Evolutionary conservation across 2,329 filamentous ascomycete species (phyloP).

Genomic region (Xylariaceae sp.): DNA sequence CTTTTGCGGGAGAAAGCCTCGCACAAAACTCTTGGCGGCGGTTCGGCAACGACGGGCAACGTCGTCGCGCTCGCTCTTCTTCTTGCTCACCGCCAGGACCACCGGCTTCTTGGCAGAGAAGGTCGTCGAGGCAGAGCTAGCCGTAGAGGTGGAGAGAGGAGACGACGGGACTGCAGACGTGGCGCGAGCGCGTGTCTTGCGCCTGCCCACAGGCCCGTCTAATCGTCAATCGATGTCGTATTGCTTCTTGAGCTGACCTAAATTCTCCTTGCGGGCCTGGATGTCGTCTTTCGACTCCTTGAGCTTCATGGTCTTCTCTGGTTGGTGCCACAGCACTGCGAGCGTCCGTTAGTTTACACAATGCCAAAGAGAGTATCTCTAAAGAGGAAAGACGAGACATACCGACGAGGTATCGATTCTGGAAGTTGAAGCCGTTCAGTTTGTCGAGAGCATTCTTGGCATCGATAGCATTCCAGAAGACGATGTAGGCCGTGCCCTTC

Average conservation of each 20-base stretch:
- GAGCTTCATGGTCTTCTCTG: constrained; percentile 71
- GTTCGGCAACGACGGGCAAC: constrained; percentile 31
- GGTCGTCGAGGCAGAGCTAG: constrained; percentile 25
- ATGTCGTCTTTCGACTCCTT: constrained; percentile 95
- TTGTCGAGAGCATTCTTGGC: constrained; percentile 99
- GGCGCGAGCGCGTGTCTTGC: constrained; percentile 41
- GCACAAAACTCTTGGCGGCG: constrained; percentile 31
- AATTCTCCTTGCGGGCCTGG: constrained; percentile 88
- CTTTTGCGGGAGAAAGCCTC: constrained; percentile 32
- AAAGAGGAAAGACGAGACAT: constrained; percentile 40
- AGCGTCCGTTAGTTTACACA: neutral
- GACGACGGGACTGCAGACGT: constrained; percentile 62
- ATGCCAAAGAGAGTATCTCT: too few relatives aligned
- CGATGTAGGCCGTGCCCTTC: constrained; percentile 97
- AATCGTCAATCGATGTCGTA: constrained; percentile 97
- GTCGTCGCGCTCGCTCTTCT: constrained; percentile 31
- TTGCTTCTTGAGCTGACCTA: constrained; percentile 97
- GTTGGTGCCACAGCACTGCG: constrained; percentile 61
- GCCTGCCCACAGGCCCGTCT: constrained; percentile 63
- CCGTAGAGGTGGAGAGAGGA: constrained; percentile 33
- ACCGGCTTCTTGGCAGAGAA: constrained; percentile 25
- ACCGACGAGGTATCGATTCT: constrained; percentile 98
- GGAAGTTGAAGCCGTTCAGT: constrained; percentile 99
- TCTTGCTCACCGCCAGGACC: constrained; percentile 24
- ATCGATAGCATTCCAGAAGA: constrained; percentile 99